A percentile compares a stretch with the other conserved stretches of the same genome.
Conservation (phyloP, 768 basidiomycete genomes). For the Phylloporus sp. region DNA sequence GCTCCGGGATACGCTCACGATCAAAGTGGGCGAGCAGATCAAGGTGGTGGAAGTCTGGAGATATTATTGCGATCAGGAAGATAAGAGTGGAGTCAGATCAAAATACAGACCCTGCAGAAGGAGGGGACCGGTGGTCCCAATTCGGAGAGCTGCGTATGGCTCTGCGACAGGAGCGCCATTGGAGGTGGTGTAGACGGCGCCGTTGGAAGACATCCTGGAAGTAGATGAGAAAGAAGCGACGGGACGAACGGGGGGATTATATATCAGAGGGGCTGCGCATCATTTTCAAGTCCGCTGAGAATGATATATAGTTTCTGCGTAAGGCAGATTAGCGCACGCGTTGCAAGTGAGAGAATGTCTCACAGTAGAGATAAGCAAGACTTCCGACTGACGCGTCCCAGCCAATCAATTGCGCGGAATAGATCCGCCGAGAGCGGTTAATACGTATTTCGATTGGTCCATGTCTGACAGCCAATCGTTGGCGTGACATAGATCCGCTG, state of each 20-base stretch:
- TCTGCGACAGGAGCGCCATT: slow-evolving; percentile 72
- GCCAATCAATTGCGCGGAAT: too few species aligned
- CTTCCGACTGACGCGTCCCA: too few species aligned
- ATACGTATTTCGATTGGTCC: too few species aligned
- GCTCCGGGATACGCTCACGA: slow-evolving; percentile 94
- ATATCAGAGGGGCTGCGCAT: slow-evolving; percentile 9
- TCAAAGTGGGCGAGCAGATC: slow-evolving; percentile 90
- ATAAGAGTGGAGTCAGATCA: background rate
- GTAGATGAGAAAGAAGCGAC: background rate
- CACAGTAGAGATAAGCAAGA: slow-evolving; percentile 7
- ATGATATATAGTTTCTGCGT: too few species aligned
- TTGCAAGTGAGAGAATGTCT: too few species aligned
- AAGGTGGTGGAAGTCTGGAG: slow-evolving; percentile 81
- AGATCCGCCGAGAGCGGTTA: too few species aligned
- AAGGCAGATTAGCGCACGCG: too few species aligned
- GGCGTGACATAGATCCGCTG: too few species aligned
- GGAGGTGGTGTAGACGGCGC: slow-evolving; percentile 76
- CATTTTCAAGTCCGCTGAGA: slow-evolving; percentile 28
- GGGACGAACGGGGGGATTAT: background rate
- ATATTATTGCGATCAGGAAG: slow-evolving; percentile 12
- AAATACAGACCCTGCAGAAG: slow-evolving; percentile 79
- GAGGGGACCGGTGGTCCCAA: slow-evolving; percentile 74
- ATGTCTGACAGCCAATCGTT: too few species aligned
- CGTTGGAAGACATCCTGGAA: slow-evolving; percentile 63
- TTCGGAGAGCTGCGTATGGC: slow-evolving; percentile 75